phyloP scores from a whole-genome alignment of 345 rosid genomes.

The Noccaea bulbosa region DNA sequence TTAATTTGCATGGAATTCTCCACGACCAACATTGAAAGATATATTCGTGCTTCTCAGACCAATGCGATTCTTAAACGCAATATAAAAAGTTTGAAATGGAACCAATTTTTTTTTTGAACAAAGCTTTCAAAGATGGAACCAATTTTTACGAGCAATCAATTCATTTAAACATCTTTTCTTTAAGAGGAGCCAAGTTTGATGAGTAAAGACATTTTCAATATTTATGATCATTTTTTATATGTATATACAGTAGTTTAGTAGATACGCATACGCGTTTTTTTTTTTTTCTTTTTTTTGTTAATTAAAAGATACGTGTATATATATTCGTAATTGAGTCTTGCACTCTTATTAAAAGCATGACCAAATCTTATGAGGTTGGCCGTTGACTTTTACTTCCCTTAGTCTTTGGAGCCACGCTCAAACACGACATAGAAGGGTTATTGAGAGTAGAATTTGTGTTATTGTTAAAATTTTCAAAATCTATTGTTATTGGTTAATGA shows the following conservation, averaged over 20 bases:
- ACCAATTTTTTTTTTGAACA: too few species aligned
- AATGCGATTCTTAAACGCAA: not conserved
- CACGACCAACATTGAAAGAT: not conserved
- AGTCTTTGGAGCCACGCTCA: conserved; percentile 16
- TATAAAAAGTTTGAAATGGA: not conserved
- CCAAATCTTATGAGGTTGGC: conserved; percentile 14
- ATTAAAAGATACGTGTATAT: too few species aligned
- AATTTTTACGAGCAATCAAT: not conserved
- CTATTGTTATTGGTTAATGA: too few species aligned
- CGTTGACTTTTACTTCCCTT: conserved; percentile 15
- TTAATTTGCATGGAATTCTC: too few species aligned
- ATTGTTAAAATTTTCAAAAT: too few species aligned
- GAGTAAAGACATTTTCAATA: not conserved
- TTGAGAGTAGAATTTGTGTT: too few species aligned
- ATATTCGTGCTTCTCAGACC: not conserved
- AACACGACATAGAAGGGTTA: conserved; percentile 17
- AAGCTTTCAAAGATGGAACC: not conserved
- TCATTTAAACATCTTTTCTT: not conserved
- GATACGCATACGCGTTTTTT: not conserved
- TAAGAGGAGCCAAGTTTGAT: not conserved
- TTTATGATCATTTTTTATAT: not conserved
- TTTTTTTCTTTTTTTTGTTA: too few species aligned
- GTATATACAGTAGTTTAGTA: not conserved
- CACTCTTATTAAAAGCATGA: conserved; percentile 22
- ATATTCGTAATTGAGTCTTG: conserved; percentile 30